phyloP scores from a whole-genome alignment of 495 filamentous ascomycete genomes.

The Staphylotrichum longicolle region DNA sequence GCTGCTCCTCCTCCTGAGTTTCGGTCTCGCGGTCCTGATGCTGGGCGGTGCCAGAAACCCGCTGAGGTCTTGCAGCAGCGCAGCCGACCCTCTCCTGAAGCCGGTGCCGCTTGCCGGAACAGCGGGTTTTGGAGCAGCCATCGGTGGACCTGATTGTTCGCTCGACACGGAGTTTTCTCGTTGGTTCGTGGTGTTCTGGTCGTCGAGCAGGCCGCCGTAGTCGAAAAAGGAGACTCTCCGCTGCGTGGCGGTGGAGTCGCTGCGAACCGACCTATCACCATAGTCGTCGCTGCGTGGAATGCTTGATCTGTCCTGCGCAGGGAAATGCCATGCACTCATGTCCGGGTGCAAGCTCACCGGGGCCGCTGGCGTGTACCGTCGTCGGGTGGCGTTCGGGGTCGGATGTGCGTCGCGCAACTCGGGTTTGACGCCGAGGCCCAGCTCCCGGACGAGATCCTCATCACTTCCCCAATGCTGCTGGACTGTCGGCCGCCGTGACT shows the following conservation, averaged over 20 bases:
- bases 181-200: slow-evolving; percentile 30
- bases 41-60: slow-evolving; percentile 45
- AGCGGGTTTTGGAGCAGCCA: slow-evolving; percentile 32
- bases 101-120: slow-evolving; percentile 37
- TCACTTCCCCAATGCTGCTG: slow-evolving; percentile 76
- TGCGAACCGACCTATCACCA: slow-evolving; percentile 29
- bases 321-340: slow-evolving; percentile 44
- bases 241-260: slow-evolving; percentile 43
- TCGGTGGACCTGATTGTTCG: slow-evolving; percentile 31
- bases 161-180: slow-evolving; percentile 38
- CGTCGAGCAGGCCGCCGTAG: slow-evolving; percentile 61
- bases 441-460: slow-evolving; percentile 69
- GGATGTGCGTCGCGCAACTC: slow-evolving; percentile 48
- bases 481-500: slow-evolving; percentile 47
- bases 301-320: slow-evolving; percentile 27
- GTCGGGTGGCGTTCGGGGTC: slow-evolving; percentile 15
- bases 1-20: slow-evolving; percentile 20
- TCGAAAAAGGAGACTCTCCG: slow-evolving; percentile 67
- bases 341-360: slow-evolving; percentile 28
- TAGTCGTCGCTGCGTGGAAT: slow-evolving; percentile 37
- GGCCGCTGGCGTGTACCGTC: slow-evolving; percentile 33
- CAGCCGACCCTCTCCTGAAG: slow-evolving; percentile 47
- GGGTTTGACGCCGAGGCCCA: slow-evolving; percentile 65
- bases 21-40: slow-evolving; percentile 26
- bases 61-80: slow-evolving; percentile 59